Percentiles rank a stretch among this genome's conserved stretches.
phyloP scores from a whole-genome alignment of 2,329 filamentous ascomycete species.

The Dactylellina leptospora region DNA sequence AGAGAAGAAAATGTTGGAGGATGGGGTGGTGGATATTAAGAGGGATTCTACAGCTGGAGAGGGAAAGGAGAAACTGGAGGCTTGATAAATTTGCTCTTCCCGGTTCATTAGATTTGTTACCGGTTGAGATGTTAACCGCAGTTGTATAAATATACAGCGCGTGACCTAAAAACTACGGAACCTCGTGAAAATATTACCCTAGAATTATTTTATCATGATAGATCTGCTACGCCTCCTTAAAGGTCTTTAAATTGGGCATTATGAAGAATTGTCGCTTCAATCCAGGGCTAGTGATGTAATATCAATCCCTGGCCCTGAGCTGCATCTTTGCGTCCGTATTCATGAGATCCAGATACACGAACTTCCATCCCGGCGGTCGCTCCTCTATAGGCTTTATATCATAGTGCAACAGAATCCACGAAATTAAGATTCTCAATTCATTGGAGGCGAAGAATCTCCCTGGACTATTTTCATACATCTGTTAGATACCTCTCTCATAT shows the following conservation, averaged over 20 bases:
- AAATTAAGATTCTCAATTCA: constrained; percentile 38
- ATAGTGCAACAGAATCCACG: constrained; percentile 44
- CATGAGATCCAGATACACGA: constrained; percentile 39
- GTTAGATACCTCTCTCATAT: background rate
- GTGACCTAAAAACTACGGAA: too few relatives aligned
- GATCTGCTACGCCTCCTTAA: too few relatives aligned
- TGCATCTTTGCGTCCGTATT: constrained; percentile 42
- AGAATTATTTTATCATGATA: too few relatives aligned
- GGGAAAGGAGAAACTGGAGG: background rate
- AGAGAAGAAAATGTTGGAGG: constrained; percentile 56
- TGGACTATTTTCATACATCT: constrained; percentile 16
- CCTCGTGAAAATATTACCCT: too few relatives aligned
- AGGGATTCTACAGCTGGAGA: background rate
- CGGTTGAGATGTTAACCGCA: too few relatives aligned
- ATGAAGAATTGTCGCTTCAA: too few relatives aligned
- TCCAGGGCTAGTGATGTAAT: background rate
- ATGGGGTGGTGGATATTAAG: constrained; percentile 56
- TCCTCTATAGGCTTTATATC: constrained; percentile 41
- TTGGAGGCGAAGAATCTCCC: constrained; percentile 47
- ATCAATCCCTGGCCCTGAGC: constrained; percentile 24
- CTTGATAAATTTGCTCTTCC: too few relatives aligned
- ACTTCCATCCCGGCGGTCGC: constrained; percentile 19
- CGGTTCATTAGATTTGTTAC: too few relatives aligned
- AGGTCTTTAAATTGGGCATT: too few relatives aligned
- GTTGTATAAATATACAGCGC: too few relatives aligned